These are phyloP conservation scores for Ustilaginoidea virens DNA, from an alignment of 2,329 filamentous ascomycete genomes.

Conservation along the genomic window DNA sequence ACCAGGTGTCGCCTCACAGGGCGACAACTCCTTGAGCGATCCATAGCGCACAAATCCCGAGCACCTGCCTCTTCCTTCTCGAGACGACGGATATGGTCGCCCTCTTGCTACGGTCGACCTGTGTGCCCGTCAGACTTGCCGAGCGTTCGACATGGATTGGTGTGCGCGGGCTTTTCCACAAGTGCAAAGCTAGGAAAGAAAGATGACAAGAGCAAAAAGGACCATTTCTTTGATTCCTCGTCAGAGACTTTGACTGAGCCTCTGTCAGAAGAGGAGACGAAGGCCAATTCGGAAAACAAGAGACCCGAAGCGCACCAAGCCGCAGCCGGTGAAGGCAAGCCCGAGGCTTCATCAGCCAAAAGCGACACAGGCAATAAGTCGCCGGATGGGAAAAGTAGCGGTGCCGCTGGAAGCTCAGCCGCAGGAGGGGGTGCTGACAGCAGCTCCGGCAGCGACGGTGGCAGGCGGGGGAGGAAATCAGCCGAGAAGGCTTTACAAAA, in stretches of 20 bases:
- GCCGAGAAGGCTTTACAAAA: slow-evolving; percentile 69
- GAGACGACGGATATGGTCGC: slow-evolving; percentile 13
- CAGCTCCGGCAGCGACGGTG: slow-evolving; percentile 41
- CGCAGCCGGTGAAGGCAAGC: slow-evolving; percentile 30
- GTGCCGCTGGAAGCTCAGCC: slow-evolving; percentile 31
- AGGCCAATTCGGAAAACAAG: slow-evolving; percentile 33
- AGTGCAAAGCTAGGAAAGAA: slow-evolving; percentile 18
- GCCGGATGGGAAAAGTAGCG: slow-evolving; percentile 35
- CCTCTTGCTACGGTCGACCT: slow-evolving; percentile 13
- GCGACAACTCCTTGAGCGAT: slow-evolving; percentile 21
- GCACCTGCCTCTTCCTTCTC: slow-evolving; percentile 10
- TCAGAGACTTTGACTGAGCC: slow-evolving; percentile 26
- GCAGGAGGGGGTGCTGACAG: slow-evolving; percentile 39
- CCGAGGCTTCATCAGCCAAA: slow-evolving; percentile 28
- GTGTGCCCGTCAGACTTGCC: slow-evolving; percentile 18
- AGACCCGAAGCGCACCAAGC: slow-evolving; percentile 28
- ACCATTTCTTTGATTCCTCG: slow-evolving; percentile 34
- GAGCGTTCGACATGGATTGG: slow-evolving; percentile 12
- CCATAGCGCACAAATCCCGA: slow-evolving; percentile 13
- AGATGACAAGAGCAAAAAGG: slow-evolving; percentile 22
- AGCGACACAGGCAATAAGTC: slow-evolving; percentile 20
- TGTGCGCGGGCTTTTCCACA: slow-evolving; percentile 21
- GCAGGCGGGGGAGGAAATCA: slow-evolving; percentile 58
- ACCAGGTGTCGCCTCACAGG: slow-evolving; percentile 24
- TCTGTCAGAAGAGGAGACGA: slow-evolving; percentile 35